phyloP scores from a whole-genome alignment of 1,284 basidiomycete species.

The Kalmanozyma brasiliensis region DNA sequence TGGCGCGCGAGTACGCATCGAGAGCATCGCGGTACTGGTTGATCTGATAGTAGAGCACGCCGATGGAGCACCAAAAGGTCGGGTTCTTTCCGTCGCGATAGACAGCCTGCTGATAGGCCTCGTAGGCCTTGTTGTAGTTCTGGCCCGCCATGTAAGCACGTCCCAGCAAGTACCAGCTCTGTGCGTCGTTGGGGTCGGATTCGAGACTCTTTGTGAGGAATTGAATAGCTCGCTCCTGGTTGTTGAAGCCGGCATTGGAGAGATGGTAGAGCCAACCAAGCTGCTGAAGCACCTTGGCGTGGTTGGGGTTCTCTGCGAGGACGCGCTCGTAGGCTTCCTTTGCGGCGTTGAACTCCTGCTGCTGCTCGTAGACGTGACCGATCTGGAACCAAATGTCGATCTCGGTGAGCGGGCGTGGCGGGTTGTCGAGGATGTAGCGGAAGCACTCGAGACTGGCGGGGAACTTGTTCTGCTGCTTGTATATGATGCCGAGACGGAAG shows the following conservation, averaged over 20 bases:
- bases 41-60: conserved; percentile 99
- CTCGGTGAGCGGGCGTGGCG: conserved; percentile 92
- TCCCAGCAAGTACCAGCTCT: conserved; percentile 98
- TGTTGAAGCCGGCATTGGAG: conserved; percentile 90
- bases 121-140: conserved; percentile 99
- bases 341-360: conserved; percentile 89
- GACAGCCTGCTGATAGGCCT: conserved; percentile 98
- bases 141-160: conserved; percentile 99
- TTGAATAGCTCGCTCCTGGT: conserved; percentile 91
- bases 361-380: conserved; percentile 96
- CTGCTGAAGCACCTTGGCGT: conserved; percentile 97
- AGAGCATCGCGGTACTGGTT: conserved; percentile 98
- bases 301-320: conserved; percentile 87
- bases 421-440: conserved; percentile 93
- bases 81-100: conserved; percentile 98
- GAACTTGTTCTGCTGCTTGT: conserved; percentile 93
- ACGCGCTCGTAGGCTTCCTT: conserved; percentile 98
- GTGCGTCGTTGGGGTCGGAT: conserved; percentile 89
- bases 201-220: conserved; percentile 85
- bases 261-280: conserved; percentile 98
- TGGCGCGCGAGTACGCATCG: conserved; percentile 97
- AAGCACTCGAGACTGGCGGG: conserved; percentile 74
- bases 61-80: conserved; percentile 99
- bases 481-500: conserved; percentile 97
- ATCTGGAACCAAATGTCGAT: conserved; percentile 99